Conservation (phyloP, 805 yeast genomes). For the Yarrowia deformans region DNA sequence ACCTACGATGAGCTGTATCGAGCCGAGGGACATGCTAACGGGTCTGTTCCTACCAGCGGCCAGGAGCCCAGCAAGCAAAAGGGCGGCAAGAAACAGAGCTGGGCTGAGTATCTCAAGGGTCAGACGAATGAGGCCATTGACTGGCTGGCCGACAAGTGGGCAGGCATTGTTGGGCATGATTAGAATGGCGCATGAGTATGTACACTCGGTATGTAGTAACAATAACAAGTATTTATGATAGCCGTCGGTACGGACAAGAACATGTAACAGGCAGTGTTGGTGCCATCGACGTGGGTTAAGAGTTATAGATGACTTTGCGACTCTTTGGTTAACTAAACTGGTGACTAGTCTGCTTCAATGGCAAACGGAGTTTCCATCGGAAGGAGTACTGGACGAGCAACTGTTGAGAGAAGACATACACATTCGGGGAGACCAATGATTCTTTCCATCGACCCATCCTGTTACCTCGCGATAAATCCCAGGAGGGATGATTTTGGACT, state of each 20-base stretch:
- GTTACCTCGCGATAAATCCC: neutral
- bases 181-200: neutral
- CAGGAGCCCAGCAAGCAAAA: conserved; percentile 27
- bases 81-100: conserved; percentile 19
- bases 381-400: neutral
- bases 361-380: neutral
- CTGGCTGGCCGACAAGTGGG: conserved; percentile 41
- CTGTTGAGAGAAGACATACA: conserved; percentile 25
- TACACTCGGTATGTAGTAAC: conserved; percentile 1
- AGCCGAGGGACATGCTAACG: conserved; percentile 21
- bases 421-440: conserved; percentile 2
- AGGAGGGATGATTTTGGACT: neutral
- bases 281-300: too few species aligned
- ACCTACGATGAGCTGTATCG: conserved; percentile 47
- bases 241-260: neutral
- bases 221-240: conserved; percentile 13
- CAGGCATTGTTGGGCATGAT: conserved; percentile 22
- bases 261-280: too few species aligned
- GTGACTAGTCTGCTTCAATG: neutral
- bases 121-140: conserved; percentile 40
- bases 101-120: conserved; percentile 40
- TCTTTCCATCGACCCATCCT: conserved; percentile 8
- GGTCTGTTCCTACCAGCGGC: conserved; percentile 16
- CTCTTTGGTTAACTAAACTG: too few species aligned
- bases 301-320: too few species aligned